Conservation (phyloP, 169 alveolate species). For the Blepharisma undulans region DNA sequence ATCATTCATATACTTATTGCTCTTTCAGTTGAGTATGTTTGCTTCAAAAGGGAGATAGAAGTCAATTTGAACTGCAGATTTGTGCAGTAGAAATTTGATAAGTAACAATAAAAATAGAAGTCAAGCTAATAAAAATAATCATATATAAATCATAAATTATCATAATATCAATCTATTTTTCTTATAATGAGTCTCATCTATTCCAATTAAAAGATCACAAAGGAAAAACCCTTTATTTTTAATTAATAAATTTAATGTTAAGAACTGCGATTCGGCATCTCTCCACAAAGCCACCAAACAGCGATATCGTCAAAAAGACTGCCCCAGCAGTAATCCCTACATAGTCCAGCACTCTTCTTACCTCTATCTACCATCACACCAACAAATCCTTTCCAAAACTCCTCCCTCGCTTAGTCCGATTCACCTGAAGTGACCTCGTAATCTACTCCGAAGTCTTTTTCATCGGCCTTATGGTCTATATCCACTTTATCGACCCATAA, state of each 20-base stretch:
- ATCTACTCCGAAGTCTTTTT: conserved; percentile 31
- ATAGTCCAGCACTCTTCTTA: background rate
- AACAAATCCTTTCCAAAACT: conserved; percentile 17
- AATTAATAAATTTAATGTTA: background rate
- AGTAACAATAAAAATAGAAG: no score
- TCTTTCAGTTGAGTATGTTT: no score
- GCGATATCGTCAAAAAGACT: background rate
- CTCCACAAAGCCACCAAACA: background rate
- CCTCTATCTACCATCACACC: background rate
- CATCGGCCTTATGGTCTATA: conserved; percentile 29
- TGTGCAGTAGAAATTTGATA: no score
- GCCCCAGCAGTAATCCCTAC: background rate
- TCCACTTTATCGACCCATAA: conserved; percentile 31
- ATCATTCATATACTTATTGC: no score
- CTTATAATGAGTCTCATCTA: no score
- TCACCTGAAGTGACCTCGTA: conserved; percentile 19
- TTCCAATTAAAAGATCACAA: no score
- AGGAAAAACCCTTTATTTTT: no score
- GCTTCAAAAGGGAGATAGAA: no score
- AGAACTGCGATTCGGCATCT: background rate
- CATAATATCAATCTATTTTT: no score
- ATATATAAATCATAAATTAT: no score
- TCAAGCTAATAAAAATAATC: no score
- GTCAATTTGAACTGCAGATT: no score
- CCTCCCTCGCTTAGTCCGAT: conserved; percentile 14